phyloP scores from a whole-genome alignment of 306 rosid species.

The Morella rubra region DNA sequence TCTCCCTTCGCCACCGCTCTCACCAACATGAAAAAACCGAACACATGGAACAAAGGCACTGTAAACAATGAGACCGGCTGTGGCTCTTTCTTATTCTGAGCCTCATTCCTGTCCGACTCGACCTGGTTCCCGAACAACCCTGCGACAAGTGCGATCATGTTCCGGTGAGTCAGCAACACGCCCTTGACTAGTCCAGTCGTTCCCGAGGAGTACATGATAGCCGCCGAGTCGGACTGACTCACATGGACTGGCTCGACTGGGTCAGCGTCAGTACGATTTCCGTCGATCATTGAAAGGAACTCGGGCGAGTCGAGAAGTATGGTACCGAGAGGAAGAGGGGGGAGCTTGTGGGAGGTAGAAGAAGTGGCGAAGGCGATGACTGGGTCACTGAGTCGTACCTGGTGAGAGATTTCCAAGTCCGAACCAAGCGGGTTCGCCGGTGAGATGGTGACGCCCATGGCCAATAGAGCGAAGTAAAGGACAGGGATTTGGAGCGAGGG shows the following conservation, averaged over 20 bases:
- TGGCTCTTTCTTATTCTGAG: not conserved
- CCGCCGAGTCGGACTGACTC: constrained; percentile 60
- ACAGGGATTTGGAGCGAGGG: constrained; percentile 61
- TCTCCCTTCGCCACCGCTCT: constrained; percentile 50
- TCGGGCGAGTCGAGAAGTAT: constrained; percentile 60
- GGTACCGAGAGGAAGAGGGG: constrained; percentile 34
- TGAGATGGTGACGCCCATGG: constrained; percentile 55
- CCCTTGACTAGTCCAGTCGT: constrained; percentile 86
- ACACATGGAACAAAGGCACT: constrained; percentile 73
- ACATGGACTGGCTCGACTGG: constrained; percentile 3
- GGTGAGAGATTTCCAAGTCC: constrained; percentile 57
- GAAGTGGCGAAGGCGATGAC: constrained; percentile 56
- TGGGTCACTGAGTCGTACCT: constrained; percentile 49
- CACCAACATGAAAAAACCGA: constrained; percentile 65
- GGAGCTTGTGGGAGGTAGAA: constrained; percentile 29
- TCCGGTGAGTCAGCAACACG: constrained; percentile 58
- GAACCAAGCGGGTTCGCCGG: constrained; percentile 75
- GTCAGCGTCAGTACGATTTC: not conserved
- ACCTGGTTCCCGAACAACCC: constrained; percentile 22
- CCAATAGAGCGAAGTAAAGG: constrained; percentile 70
- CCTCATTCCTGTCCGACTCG: no score
- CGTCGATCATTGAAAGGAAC: constrained; percentile 54
- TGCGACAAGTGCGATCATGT: constrained; percentile 46
- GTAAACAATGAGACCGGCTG: constrained; percentile 45
- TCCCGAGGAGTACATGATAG: constrained; percentile 78